These are phyloP conservation scores for Bathelium albidoporum DNA, from an alignment of 495 filamentous ascomycete species.

Conservation along the genomic window DNA sequence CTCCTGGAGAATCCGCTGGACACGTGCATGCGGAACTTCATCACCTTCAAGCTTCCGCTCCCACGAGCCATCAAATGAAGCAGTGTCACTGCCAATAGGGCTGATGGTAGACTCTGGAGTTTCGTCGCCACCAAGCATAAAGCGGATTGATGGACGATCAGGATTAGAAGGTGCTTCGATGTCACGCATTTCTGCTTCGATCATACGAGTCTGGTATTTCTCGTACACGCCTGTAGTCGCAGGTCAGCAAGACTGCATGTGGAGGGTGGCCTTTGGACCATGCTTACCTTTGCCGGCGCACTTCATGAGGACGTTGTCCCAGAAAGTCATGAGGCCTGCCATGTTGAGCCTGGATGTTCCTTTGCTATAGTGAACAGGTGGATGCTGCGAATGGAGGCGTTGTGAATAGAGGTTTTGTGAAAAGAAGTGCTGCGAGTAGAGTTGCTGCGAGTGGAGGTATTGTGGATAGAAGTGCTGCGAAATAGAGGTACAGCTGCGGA, in stretches of 20 bases:
- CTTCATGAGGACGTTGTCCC: neutral
- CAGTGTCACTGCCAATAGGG: neutral
- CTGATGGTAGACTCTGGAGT: neutral
- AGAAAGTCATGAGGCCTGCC: slow-evolving; percentile 3
- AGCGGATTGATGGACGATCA: neutral
- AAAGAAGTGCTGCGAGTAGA: too few relatives aligned
- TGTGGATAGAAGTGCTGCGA: too few relatives aligned
- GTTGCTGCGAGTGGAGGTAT: too few relatives aligned
- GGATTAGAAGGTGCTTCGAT: neutral
- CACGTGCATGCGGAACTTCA: neutral
- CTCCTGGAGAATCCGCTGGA: neutral
- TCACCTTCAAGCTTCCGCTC: neutral
- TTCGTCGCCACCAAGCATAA: neutral
- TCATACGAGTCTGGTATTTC: neutral
- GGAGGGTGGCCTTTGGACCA: neutral
- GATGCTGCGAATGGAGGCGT: neutral
- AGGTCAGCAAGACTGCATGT: neutral
- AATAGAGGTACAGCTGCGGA: too few relatives aligned
- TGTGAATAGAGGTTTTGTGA: neutral
- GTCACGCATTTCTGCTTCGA: neutral
- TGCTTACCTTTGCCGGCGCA: neutral
- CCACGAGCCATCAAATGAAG: neutral
- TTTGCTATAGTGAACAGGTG: neutral
- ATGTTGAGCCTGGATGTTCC: neutral
- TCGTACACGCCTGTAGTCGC: neutral